Conservation (phyloP, 768 basidiomycete genomes). For the Boletus subcaerulescens region DNA sequence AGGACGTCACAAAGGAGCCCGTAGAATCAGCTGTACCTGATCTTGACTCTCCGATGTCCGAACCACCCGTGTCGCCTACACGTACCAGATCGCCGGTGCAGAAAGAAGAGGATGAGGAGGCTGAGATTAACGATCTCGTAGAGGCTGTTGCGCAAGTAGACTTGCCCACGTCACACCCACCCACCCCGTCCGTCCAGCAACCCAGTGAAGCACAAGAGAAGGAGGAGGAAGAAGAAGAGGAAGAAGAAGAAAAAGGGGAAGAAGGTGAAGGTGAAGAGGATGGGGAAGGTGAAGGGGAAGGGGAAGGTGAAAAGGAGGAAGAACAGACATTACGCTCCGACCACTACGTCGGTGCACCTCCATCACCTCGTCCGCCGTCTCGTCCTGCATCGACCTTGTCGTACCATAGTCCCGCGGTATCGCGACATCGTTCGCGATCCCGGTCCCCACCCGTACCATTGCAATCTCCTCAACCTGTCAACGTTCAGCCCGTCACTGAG, state of each 20-base stretch:
- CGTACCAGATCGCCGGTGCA: constrained; percentile 20
- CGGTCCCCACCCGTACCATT: constrained; percentile 11
- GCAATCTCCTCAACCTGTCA: constrained; percentile 7
- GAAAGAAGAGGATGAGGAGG: constrained; percentile 26
- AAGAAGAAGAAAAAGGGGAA: constrained; percentile 7
- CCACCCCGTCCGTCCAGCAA: constrained; percentile 17
- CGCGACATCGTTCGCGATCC: constrained; percentile 17
- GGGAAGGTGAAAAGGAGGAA: constrained; percentile 10
- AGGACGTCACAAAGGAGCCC: constrained; percentile 5
- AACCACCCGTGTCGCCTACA: constrained; percentile 30
- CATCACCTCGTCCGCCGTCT: constrained; percentile 20
- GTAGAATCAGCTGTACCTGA: constrained; percentile 17
- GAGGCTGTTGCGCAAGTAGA: constrained; percentile 12
- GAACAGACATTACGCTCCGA: constrained; percentile 4
- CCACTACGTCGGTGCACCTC: neutral
- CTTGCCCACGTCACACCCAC: constrained; percentile 8
- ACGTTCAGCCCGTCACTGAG: constrained; percentile 3
- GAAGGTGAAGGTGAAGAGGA: constrained; percentile 6
- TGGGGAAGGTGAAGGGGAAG: constrained; percentile 17
- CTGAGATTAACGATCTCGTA: constrained; percentile 17
- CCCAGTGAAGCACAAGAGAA: constrained; percentile 5
- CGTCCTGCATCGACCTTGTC: constrained; percentile 7
- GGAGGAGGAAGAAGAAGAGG: constrained; percentile 18
- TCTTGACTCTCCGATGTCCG: constrained; percentile 33
- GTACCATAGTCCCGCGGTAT: constrained; percentile 15